phyloP scores from a whole-genome alignment of 768 basidiomycete genomes.

The Austroboletus eburneus region DNA sequence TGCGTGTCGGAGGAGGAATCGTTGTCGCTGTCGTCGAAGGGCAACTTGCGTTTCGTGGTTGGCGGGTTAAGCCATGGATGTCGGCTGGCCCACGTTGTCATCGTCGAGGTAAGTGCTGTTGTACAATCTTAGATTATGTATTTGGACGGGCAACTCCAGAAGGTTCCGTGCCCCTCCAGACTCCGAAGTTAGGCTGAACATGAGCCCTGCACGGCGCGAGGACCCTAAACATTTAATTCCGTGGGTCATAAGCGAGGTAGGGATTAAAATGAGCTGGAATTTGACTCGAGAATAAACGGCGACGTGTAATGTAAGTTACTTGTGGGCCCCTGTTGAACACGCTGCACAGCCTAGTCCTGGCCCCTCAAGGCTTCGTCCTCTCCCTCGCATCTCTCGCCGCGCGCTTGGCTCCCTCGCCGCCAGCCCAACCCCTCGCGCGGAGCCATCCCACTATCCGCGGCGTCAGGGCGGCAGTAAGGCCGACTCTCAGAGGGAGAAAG shows the following conservation, averaged over 20 bases:
- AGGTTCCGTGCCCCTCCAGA: conserved; percentile 4
- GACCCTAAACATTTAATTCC: too few species aligned
- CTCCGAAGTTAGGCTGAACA: neutral
- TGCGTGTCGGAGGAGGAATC: conserved; percentile 8
- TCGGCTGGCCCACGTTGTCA: conserved; percentile 33
- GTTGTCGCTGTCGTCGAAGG: conserved; percentile 18
- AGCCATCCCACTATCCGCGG: conserved; percentile 87
- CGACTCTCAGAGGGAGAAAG: conserved; percentile 85
- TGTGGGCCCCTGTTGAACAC: neutral
- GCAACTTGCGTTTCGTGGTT: conserved; percentile 38
- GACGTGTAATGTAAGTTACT: conserved; percentile 12
- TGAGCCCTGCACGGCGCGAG: too few species aligned
- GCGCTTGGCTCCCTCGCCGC: conserved; percentile 61
- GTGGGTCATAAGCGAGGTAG: too few species aligned
- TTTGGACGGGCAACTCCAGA: conserved; percentile 1
- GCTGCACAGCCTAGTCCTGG: conserved; percentile 11
- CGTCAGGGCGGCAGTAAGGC: conserved; percentile 81
- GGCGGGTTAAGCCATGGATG: conserved; percentile 45
- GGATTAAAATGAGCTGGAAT: neutral
- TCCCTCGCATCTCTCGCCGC: conserved; percentile 48
- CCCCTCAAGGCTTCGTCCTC: conserved; percentile 26
- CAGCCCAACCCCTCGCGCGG: conserved; percentile 75
- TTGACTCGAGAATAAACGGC: neutral
- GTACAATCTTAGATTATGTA: too few species aligned
- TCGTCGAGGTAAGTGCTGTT: neutral